Evolutionary conservation across 345 rosid genomes (phyloP).

Genomic region (Euphorbia pulcherrima): DNA sequence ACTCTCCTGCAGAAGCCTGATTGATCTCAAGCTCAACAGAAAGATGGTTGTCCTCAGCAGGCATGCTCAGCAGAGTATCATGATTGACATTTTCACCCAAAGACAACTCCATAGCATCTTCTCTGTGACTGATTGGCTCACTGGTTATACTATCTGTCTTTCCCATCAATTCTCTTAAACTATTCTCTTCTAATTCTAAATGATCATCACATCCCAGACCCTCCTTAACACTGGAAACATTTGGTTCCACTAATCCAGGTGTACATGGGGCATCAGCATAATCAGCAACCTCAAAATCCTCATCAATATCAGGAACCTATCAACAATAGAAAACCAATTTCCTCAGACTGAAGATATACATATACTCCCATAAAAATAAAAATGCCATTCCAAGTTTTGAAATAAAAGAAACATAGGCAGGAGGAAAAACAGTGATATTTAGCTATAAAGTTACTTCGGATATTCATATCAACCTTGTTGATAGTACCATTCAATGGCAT

Average conservation of each 20-base stretch:
- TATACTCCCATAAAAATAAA: neutral
- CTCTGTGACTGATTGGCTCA: conserved; percentile 30
- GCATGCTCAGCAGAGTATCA: conserved; percentile 22
- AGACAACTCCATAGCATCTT: conserved; percentile 28
- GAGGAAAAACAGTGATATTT: neutral
- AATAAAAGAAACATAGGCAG: neutral
- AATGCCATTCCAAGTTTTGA: conserved; percentile 8
- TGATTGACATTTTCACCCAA: conserved; percentile 27
- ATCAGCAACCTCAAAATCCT: conserved; percentile 49
- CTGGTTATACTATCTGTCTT: conserved; percentile 28
- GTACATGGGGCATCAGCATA: conserved; percentile 90
- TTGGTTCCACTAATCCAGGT: conserved; percentile 77
- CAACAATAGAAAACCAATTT: conserved; percentile 20
- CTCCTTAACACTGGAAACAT: conserved; percentile 58
- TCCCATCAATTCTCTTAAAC: conserved; percentile 29
- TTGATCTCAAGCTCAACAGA: conserved; percentile 29
- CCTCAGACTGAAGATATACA: neutral
- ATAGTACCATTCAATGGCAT: conserved; percentile 37
- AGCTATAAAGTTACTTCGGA: conserved; percentile 10
- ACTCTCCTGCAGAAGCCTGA: conserved; percentile 25
- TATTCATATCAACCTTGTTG: conserved; percentile 47
- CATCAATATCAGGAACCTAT: conserved; percentile 47
- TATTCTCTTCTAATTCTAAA: conserved; percentile 53
- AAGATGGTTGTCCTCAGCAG: conserved; percentile 30
- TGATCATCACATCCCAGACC: conserved; percentile 62